Evolutionary conservation across 2,329 filamentous ascomycete genomes (phyloP), one percentile per base, ranked within the genome.

Genomic region (Botrytis medusae): DNA sequence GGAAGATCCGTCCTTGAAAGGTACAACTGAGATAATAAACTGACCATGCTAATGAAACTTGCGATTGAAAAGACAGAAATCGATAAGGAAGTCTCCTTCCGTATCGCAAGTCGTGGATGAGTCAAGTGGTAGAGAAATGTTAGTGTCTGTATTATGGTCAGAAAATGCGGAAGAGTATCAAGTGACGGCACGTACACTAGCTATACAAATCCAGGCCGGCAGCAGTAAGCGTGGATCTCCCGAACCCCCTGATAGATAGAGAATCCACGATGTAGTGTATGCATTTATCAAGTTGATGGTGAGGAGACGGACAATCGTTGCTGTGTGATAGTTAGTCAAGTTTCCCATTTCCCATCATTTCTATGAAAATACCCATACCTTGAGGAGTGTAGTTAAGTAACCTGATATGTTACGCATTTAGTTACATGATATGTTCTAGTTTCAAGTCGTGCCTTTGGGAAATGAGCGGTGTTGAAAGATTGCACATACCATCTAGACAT

Each of bases 341-440:
- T 2, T 9, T 68, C 10, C 48, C 2, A 9, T 2, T 9, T 68
- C 10, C 48, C 2, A 9, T 29, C 6, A 18, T 40, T 22, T 57
- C 29, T 4, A 32, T 42, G 18, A n/a, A 57, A 5, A 34, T 67
- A 40, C 32, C 34, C 29, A 64, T 79, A 82, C 81, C 82, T 81
- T 90, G 88, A 2, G 93, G 92, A 22, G 93, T 94, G 83, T 95
- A 96, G 82, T 94, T 92, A 77, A 95, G 87, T 78, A 96, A 90
- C 93, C 92, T 93, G 73, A 59, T 12, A 18, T 34, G 46, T 63
- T 51, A 16, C 37, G 40, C 51, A 40, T 42, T 71, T 73, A 63
- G 51, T 44, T 73, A 60, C 14, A 67, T 42, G 73, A 60, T 14
- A 65, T 20, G n/a, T 46, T 68, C 16, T 32, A 71, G 46, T 46